These are phyloP conservation scores for Acanthamoeba lenticulata DNA, from an alignment of 208 protist genomes.

Conservation along the genomic window DNA sequence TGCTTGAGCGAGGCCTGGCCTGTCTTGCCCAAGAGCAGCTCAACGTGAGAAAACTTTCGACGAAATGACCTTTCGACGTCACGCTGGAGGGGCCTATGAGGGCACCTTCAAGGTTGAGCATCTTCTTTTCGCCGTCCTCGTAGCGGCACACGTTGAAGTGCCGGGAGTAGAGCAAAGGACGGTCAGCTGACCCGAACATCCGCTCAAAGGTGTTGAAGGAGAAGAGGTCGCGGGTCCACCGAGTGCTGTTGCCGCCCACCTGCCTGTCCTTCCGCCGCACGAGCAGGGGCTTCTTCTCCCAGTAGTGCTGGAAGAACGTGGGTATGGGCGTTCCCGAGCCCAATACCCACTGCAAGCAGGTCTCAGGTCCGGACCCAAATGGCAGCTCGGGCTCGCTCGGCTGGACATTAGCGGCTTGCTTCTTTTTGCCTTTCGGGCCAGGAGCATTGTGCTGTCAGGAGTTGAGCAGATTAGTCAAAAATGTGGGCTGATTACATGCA, in stretches of 20 bases:
- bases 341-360: slow-evolving; percentile 56
- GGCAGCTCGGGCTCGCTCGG: background rate
- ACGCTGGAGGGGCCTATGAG: background rate
- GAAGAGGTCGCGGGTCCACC: background rate
- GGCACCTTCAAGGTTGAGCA: slow-evolving; percentile 52
- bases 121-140: slow-evolving; percentile 53
- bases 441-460: no score
- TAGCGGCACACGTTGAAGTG: slow-evolving; percentile 60
- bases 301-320: slow-evolving; percentile 46
- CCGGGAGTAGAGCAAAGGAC: slow-evolving; percentile 2
- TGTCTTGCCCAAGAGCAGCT: background rate
- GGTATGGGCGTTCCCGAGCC: background rate
- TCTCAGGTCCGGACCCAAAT: background rate
- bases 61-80: background rate
- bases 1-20: slow-evolving; percentile 13
- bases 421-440: no score
- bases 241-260: background rate
- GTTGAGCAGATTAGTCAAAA: no score
- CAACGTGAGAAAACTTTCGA: background rate
- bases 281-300: slow-evolving; percentile 67
- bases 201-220: slow-evolving; percentile 59
- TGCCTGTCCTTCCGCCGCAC: slow-evolving; percentile 24
- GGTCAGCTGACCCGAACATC: background rate
- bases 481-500: no score
- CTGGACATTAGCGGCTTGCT: background rate